Evolutionary conservation across 202 grass and related monocot genomes (phyloP), one percentile per base, ranked within the genome.

Genomic region (Hordeum pubiflorum): DNA sequence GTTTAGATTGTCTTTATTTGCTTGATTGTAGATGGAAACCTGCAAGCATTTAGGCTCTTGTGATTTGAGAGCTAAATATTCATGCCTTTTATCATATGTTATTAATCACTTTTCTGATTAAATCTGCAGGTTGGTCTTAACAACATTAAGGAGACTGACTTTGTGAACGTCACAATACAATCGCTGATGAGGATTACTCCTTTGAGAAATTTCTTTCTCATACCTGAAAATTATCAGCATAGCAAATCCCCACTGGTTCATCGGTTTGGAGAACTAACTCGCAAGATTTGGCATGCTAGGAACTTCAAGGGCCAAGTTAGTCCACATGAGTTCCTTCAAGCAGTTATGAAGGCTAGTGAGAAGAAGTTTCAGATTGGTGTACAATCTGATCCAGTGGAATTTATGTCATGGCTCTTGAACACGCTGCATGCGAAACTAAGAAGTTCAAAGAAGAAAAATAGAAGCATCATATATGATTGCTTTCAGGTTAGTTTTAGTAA

Each of bases 301-400:
- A 98, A 98, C 84, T 98, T 98, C 89, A 98, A 98, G 84, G 96
- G 96, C 22, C 96, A 98, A 89, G 96, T 98, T 72, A 98, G 95
- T 69, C 95, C 95, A 76, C 96, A 98, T 81, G 95, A 98, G 74
- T 98, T 98, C 68, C 88, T 98, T 69, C 96, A 98, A 88, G 96
- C 96, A 60, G 90, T 98, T 78, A 98, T 98, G 96, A 98, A 95
- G 78, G 92, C 84, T 11, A 98, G 96, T 63, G 76, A 91, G 69
- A 98, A 98, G 78, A 78, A 78, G 22, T 98, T 98, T 79, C 96
- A 98, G 88, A 98, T 98, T 55, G 96, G 96, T 75, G 96, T 95
- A 62, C 96, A 98, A 48, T 98, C 96, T 71, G 96, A 98, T 59
- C 96, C 96, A 37, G 96, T 98, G 61, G 96, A 98, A 68, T 98